These are phyloP conservation scores for Alternaria dauci DNA, from an alignment of 2,329 filamentous ascomycete species.

Conservation along the genomic window DNA sequence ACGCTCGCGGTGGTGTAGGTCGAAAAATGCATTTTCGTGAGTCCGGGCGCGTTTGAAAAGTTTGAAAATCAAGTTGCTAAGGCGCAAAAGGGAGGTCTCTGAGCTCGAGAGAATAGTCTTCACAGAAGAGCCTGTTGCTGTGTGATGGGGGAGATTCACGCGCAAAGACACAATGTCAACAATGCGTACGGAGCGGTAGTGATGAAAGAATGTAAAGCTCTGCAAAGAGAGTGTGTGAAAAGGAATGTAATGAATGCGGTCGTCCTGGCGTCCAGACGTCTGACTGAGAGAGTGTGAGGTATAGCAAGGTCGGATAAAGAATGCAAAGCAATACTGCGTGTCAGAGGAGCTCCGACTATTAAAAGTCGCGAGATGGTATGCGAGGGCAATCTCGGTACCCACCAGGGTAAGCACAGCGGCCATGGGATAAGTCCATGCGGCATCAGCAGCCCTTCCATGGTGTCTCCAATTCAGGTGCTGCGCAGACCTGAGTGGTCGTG, in stretches of 20 bases:
- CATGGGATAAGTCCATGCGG: slow-evolving; percentile 32
- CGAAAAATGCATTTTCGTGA: slow-evolving; percentile 37
- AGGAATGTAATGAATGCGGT: slow-evolving; percentile 36
- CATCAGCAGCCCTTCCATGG: slow-evolving; percentile 28
- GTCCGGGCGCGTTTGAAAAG: slow-evolving; percentile 26
- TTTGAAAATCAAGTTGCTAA: not conserved
- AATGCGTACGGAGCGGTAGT: slow-evolving; percentile 24
- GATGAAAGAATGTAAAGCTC: slow-evolving; percentile 42
- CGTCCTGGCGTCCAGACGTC: slow-evolving; percentile 42
- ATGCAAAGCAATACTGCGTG: slow-evolving; percentile 22
- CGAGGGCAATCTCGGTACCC: slow-evolving; percentile 39
- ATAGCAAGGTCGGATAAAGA: slow-evolving; percentile 41
- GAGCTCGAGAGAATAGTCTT: slow-evolving; percentile 34
- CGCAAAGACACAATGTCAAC: slow-evolving; percentile 25
- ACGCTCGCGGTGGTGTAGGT: slow-evolving; percentile 39
- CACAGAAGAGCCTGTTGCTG: slow-evolving; percentile 36
- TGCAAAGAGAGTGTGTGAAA: slow-evolving; percentile 34
- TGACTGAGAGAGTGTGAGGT: slow-evolving; percentile 35
- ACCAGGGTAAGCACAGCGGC: slow-evolving; percentile 13
- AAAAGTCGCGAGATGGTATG: slow-evolving; percentile 34
- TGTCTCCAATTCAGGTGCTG: slow-evolving; percentile 34
- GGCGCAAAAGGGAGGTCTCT: not conserved
- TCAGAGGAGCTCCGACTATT: slow-evolving; percentile 33
- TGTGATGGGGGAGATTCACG: slow-evolving; percentile 16
- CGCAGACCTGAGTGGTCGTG: slow-evolving; percentile 37